Conservation (phyloP, 2,329 filamentous ascomycete species). For the Septoria petroselini region DNA sequence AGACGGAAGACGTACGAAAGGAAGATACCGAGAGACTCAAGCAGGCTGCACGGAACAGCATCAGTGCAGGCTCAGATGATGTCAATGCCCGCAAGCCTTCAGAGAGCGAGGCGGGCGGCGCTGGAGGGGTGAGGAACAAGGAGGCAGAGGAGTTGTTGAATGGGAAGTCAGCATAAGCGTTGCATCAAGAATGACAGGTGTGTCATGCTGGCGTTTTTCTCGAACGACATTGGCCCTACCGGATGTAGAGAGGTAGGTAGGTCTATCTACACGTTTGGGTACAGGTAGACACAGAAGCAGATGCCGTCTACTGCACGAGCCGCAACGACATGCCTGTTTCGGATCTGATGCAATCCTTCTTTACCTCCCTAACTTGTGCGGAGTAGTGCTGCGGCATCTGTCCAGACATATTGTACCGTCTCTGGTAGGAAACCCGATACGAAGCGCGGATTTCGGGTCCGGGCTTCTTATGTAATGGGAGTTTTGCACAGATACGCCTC, state of each 20-base stretch:
- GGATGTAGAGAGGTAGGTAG: too few species aligned
- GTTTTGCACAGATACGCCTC: neutral
- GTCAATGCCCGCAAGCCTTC: slow-evolving; percentile 24
- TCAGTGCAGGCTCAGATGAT: slow-evolving; percentile 52
- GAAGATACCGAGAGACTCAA: slow-evolving; percentile 54
- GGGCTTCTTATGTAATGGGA: neutral
- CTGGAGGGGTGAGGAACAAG: slow-evolving; percentile 45
- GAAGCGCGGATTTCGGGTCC: neutral
- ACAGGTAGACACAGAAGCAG: too few species aligned
- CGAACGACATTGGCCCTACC: too few species aligned
- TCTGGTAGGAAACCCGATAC: neutral
- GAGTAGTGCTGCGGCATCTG: too few species aligned
- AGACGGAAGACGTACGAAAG: slow-evolving; percentile 59
- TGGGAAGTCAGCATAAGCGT: slow-evolving; percentile 26
- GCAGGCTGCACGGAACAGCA: slow-evolving; percentile 50
- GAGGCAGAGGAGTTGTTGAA: slow-evolving; percentile 46
- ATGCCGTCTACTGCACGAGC: too few species aligned
- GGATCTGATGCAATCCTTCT: too few species aligned
- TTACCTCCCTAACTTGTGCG: too few species aligned
- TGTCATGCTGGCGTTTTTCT: too few species aligned
- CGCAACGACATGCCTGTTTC: too few species aligned
- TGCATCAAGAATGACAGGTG: too few species aligned
- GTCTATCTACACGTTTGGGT: too few species aligned
- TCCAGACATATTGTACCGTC: too few species aligned
- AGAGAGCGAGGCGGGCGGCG: slow-evolving; percentile 43